These are phyloP conservation scores for Leucocoprinus birnbaumii DNA, from an alignment of 768 basidiomycete genomes.

Conservation along the genomic window DNA sequence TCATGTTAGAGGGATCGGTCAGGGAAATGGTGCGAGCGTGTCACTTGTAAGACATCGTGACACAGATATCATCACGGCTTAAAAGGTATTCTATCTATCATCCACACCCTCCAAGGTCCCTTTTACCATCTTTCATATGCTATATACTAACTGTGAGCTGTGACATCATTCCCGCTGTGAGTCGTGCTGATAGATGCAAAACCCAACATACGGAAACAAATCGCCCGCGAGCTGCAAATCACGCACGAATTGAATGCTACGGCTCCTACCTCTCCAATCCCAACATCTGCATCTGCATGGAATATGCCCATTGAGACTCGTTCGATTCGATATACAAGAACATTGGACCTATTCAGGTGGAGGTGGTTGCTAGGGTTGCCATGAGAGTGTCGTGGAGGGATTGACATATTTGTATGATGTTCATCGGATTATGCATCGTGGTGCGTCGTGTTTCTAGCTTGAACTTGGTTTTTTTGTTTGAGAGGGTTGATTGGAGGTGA, in stretches of 20 bases:
- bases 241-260: constrained; percentile 99
- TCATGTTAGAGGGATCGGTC: constrained; percentile 87
- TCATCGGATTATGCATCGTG: constrained; percentile 97
- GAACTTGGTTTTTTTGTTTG: neutral
- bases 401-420: constrained; percentile 96
- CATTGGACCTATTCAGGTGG: constrained; percentile 87
- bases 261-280: constrained; percentile 96
- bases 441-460: constrained; percentile 52
- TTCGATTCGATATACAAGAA: constrained; percentile 95
- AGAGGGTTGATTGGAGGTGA: neutral
- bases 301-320: constrained; percentile 91
- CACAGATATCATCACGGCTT: constrained; percentile 92
- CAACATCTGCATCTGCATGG: constrained; percentile 99
- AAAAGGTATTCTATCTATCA: constrained; percentile 68
- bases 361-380: constrained; percentile 92
- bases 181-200: constrained; percentile 96
- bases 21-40: constrained; percentile 97
- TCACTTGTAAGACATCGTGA: constrained; percentile 92
- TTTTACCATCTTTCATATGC: neutral
- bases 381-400: constrained; percentile 91
- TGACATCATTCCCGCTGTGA: constrained; percentile 37
- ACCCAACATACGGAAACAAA: constrained; percentile 94
- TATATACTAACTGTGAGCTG: too few relatives aligned
- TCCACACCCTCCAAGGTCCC: too few relatives aligned
- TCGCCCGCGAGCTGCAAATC: constrained; percentile 95